Evolutionary conservation across 2,329 filamentous ascomycete species (phyloP), one percentile per base, ranked within the genome.

Genomic region (Beauveria bassiana): DNA sequence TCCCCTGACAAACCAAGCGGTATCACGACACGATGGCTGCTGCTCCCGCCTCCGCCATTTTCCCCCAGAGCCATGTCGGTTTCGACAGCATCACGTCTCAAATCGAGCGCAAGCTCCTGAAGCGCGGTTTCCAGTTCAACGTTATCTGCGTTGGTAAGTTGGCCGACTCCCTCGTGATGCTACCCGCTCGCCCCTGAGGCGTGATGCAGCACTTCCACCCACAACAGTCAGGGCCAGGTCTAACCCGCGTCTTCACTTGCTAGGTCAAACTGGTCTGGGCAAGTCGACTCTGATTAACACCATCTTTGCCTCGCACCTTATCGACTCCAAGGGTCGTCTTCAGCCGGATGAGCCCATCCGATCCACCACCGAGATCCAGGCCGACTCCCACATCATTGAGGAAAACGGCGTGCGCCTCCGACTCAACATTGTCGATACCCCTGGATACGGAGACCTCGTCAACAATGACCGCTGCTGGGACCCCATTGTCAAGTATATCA

Each of bases 401-500:
- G 95, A 99, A 82, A 99, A 99, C 75, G 95, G 95, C 70, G 95
- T 99, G 69, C 93, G 95, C 74, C 87, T 99, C 72, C 86, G 95
- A 71, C 84, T 99, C 73, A 99, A 98, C 86, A 99, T 99, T 73
- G 95, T 99, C 72, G 95, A 99, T 76, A 99, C 95, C 66, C 95
- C 95, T 66, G 95, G 95, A 67, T 99, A 99, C 73, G 95, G 95
- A 73, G 95, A 99, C 73, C 86, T 97, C 74, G 95, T 99, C 78
- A 99, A 99, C 86, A 99, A 99, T 78, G 95, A 99, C 81, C 90
- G 95, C 84, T 99, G 95, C 87, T 99, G 95, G 95, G 95, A 99
- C 75, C 95, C 95, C 66, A 99, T 99, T 76, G 93, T 99, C 84
- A 99, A 99, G 84, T 99, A 99, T 81, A 99, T 99, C 85, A 99